Conservation (phyloP, 257 asterid genomes). For the Knoxia roxburghii region DNA sequence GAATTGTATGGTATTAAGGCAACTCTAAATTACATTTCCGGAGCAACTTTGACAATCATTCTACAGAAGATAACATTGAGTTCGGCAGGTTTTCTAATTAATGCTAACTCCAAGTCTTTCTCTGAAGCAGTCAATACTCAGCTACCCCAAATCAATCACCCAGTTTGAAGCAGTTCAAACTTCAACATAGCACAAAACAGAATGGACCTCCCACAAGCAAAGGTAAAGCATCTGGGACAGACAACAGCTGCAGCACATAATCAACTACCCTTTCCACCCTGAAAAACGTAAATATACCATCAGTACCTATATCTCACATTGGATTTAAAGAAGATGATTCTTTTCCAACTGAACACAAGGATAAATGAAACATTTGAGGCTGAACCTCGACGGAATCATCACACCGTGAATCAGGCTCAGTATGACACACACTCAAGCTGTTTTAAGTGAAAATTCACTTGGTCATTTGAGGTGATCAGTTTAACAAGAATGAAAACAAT, state of each 20-base stretch:
- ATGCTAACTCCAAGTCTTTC: slow-evolving; percentile 1
- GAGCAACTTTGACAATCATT: background rate
- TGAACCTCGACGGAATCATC: background rate
- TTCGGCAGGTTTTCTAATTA: background rate
- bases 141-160: no score
- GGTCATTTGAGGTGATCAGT: background rate
- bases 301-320: background rate
- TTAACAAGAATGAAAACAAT: background rate
- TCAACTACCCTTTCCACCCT: slow-evolving; percentile 17
- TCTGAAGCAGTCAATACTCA: background rate
- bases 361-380: background rate
- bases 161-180: slow-evolving; percentile 15
- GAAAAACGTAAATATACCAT: background rate
- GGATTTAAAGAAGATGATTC: background rate
- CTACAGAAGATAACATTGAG: background rate
- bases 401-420: background rate
- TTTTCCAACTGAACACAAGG: background rate
- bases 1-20: background rate
- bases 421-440: background rate
- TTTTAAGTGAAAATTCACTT: background rate
- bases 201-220: background rate
- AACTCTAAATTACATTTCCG: slow-evolving; percentile 6
- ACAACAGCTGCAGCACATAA: background rate
- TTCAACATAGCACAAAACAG: background rate
- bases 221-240: background rate